Evolutionary conservation across 257 asterid species (phyloP).

Genomic region (Gentiana macrophylla): DNA sequence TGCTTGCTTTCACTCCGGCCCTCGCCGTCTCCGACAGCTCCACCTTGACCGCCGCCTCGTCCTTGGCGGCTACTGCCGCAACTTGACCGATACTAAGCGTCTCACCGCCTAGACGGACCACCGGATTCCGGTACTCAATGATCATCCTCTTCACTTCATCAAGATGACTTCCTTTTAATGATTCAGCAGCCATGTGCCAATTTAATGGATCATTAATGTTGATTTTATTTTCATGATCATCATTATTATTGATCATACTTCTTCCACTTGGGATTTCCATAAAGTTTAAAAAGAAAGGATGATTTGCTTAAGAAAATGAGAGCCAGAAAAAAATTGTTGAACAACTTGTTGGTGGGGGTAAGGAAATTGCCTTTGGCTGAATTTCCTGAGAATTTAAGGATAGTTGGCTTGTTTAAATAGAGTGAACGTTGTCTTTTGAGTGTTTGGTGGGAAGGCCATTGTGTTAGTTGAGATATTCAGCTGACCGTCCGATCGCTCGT

Average conservation of each 20-base stretch:
- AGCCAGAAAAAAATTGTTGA: not conserved
- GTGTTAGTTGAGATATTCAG: constrained; percentile 24
- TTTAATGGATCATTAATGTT: constrained; percentile 20
- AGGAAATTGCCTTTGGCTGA: constrained; percentile 27
- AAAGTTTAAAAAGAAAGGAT: no score
- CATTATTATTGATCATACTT: constrained; percentile 1
- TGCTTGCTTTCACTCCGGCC: constrained; percentile 31
- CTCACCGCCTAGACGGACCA: constrained; percentile 29
- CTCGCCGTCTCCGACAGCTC: constrained; percentile 29
- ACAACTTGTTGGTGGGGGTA: not conserved
- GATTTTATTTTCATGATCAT: not conserved
- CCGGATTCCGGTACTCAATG: constrained; percentile 23
- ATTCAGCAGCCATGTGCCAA: constrained; percentile 31
- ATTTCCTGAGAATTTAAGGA: constrained; percentile 29
- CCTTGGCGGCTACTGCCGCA: constrained; percentile 29
- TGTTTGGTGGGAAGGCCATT: constrained; percentile 23
- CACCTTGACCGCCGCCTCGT: constrained; percentile 11
- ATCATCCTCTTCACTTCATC: constrained; percentile 31
- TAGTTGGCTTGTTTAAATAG: constrained; percentile 27
- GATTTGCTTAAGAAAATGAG: not conserved
- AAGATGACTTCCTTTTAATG: constrained; percentile 26
- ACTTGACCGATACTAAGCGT: constrained; percentile 28
- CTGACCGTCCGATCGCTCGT: constrained; percentile 21
- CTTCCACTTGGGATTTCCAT: constrained; percentile 13
- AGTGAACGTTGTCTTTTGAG: constrained; percentile 6